Conservation (phyloP, 805 yeast genomes). For the Kluyveromyces aestuarii region DNA sequence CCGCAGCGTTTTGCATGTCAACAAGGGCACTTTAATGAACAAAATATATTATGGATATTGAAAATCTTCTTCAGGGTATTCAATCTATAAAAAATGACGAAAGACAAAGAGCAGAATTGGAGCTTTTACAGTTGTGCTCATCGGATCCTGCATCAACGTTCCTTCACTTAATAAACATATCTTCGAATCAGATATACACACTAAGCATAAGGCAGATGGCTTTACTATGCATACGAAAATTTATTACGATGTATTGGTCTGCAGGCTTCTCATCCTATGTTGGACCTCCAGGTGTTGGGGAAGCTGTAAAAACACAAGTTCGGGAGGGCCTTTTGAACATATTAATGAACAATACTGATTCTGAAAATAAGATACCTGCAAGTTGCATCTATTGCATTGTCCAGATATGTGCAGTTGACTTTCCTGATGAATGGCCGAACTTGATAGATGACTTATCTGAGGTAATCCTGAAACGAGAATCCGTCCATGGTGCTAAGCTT, state of each 20-base stretch:
- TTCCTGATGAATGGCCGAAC: slow-evolving; percentile 93
- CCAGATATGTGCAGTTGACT: slow-evolving; percentile 81
- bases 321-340: slow-evolving; percentile 44
- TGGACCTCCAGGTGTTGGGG: slow-evolving; percentile 51
- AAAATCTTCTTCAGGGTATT: slow-evolving; percentile 20
- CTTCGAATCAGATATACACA: slow-evolving; percentile 24
- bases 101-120: slow-evolving; percentile 45
- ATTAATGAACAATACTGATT: slow-evolving; percentile 30
- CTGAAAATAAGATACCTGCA: slow-evolving; percentile 51
- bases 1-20: not conserved
- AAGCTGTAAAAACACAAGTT: slow-evolving; percentile 41
- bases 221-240: slow-evolving; percentile 54
- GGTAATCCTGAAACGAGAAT: slow-evolving; percentile 26
- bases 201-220: slow-evolving; percentile 49
- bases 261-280: slow-evolving; percentile 67
- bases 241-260: slow-evolving; percentile 73
- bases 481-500: slow-evolving; percentile 47
- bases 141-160: slow-evolving; percentile 43
- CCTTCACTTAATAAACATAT: slow-evolving; percentile 34
- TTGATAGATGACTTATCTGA: slow-evolving; percentile 42
- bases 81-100: slow-evolving; percentile 41
- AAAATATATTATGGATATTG: slow-evolving; percentile 5
- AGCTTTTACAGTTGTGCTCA: slow-evolving; percentile 34
- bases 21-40: not conserved
- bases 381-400: slow-evolving; percentile 68